Evolutionary conservation across 1,139 yeast species (phyloP).

Genomic region (Suhomyces atakaporum): DNA sequence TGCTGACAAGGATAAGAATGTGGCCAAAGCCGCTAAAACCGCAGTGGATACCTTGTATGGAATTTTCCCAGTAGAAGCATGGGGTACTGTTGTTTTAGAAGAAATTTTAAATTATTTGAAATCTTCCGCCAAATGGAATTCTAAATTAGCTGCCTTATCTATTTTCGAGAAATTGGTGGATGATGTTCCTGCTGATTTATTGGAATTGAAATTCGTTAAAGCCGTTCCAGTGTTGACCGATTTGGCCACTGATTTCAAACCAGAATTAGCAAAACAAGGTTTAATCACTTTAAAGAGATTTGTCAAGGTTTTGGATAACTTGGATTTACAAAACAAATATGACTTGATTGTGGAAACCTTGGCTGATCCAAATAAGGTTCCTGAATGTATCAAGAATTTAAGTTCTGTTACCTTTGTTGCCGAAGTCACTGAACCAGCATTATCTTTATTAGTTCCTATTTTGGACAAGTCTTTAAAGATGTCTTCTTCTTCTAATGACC

Average conservation of each 20-base stretch:
- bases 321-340: conserved; percentile 85
- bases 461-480: conserved; percentile 86
- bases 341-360: conserved; percentile 85
- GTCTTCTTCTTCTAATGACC: conserved; percentile 92
- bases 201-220: conserved; percentile 77
- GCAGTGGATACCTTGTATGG: conserved; percentile 69
- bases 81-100: conserved; percentile 68
- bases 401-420: conserved; percentile 97
- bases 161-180: conserved; percentile 72
- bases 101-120: conserved; percentile 62
- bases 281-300: conserved; percentile 66
- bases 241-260: conserved; percentile 92
- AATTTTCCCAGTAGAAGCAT: conserved; percentile 76
- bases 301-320: conserved; percentile 83
- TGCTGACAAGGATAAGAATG: conserved; percentile 86
- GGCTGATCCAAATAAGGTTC: conserved; percentile 85
- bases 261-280: conserved; percentile 90
- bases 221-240: conserved; percentile 86
- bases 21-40: conserved; percentile 77
- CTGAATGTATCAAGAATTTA: conserved; percentile 84
- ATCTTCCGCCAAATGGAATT: conserved; percentile 92
- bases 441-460: conserved; percentile 88
- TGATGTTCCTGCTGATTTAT: conserved; percentile 80
- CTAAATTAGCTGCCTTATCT: conserved; percentile 78
- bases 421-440: conserved; percentile 95